A percentile compares a stretch with the other conserved stretches of the same genome.
phyloP scores from a whole-genome alignment of 192 early-diverging fungal genomes.

The Umbelopsis vinacea region DNA sequence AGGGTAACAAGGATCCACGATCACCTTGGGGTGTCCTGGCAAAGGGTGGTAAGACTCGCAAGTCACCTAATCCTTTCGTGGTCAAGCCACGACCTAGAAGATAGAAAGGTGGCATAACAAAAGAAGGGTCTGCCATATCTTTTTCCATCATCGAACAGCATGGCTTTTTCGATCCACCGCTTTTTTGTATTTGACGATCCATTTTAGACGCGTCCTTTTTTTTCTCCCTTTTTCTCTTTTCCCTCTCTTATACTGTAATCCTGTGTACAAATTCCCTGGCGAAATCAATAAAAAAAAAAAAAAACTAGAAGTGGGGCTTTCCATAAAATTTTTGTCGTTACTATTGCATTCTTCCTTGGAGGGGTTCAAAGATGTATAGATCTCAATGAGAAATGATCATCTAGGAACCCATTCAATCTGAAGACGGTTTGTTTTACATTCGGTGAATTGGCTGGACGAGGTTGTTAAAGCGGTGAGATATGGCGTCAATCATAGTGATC shows the following conservation, averaged over 20 bases:
- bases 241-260: neutral
- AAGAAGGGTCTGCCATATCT: neutral
- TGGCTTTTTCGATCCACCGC: neutral
- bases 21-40: constrained; percentile 92
- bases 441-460: neutral
- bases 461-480: neutral
- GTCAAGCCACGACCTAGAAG: constrained; percentile 67
- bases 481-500: neutral
- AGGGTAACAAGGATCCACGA: constrained; percentile 88
- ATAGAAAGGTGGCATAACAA: constrained; percentile 32
- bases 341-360: too few species aligned
- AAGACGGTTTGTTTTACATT: too few species aligned
- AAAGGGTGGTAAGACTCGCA: constrained; percentile 90
- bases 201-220: neutral
- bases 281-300: too few species aligned
- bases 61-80: constrained; percentile 67
- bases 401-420: too few species aligned
- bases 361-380: too few species aligned
- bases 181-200: neutral
- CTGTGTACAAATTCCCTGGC: neutral
- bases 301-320: too few species aligned
- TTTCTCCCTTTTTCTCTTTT: neutral
- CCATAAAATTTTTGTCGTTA: too few species aligned
- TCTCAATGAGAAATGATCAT: too few species aligned
- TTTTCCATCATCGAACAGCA: neutral